Conservation (phyloP, 1,284 basidiomycete genomes). For the Amylostereum areolatum region DNA sequence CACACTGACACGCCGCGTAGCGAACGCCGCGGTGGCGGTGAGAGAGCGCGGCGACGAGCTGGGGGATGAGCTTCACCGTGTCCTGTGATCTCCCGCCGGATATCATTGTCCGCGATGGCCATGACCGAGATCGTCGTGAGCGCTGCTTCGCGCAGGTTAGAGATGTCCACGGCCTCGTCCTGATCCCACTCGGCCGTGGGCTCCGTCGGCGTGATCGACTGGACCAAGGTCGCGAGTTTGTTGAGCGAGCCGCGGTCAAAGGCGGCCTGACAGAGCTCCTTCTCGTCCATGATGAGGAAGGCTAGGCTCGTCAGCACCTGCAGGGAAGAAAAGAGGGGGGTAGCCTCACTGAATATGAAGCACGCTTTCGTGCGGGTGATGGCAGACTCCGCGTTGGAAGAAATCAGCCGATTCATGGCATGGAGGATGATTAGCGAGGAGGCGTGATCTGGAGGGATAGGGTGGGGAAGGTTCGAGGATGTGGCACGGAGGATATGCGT, state of each 20-base stretch:
- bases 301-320: not conserved
- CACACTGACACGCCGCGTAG: slow-evolving; percentile 80
- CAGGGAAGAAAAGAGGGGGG: not conserved
- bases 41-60: slow-evolving; percentile 46
- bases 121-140: slow-evolving; percentile 69
- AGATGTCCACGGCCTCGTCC: slow-evolving; percentile 56
- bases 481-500: slow-evolving; percentile 52
- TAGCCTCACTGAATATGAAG: slow-evolving; percentile 57
- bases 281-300: slow-evolving; percentile 57
- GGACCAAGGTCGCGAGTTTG: slow-evolving; percentile 43
- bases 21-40: slow-evolving; percentile 71
- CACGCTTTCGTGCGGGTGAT: slow-evolving; percentile 55
- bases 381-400: slow-evolving; percentile 33
- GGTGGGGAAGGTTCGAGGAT: slow-evolving; percentile 17
- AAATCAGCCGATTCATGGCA: slow-evolving; percentile 53
- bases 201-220: slow-evolving; percentile 44
- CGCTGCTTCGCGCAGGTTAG: slow-evolving; percentile 60
- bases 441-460: slow-evolving; percentile 29
- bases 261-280: slow-evolving; percentile 56
- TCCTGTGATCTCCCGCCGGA: slow-evolving; percentile 65
- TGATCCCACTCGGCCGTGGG: slow-evolving; percentile 40
- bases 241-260: slow-evolving; percentile 55
- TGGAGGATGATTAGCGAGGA: slow-evolving; percentile 53
- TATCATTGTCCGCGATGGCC: slow-evolving; percentile 62
- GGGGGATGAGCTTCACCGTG: slow-evolving; percentile 42